Evolutionary conservation across 208 protist species (phyloP).

Genomic region (Crithidia sp.): DNA sequence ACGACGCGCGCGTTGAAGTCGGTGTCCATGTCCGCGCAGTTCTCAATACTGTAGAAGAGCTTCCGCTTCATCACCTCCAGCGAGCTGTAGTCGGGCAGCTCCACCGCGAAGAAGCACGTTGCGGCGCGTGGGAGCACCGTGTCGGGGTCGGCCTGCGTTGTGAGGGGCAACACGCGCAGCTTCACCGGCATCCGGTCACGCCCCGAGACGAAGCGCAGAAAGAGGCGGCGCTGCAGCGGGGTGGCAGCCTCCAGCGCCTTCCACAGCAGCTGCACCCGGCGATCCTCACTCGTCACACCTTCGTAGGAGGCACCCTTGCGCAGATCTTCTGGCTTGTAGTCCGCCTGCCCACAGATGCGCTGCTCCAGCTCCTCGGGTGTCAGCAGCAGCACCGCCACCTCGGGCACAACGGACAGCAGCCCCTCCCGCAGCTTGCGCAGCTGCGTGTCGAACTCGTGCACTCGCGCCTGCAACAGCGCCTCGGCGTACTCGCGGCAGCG

Average conservation of each 20-base stretch:
- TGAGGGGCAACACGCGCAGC: slow-evolving; percentile 80
- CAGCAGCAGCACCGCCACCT: slow-evolving; percentile 80
- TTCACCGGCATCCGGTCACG: slow-evolving; percentile 89
- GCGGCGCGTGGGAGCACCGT: slow-evolving; percentile 88
- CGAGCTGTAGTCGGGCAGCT: slow-evolving; percentile 94
- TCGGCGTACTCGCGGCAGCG: slow-evolving; percentile 81
- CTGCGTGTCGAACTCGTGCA: slow-evolving; percentile 85
- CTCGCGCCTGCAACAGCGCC: slow-evolving; percentile 62
- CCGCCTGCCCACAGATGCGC: slow-evolving; percentile 89
- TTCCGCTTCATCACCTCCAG: slow-evolving; percentile 93
- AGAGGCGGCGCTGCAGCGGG: slow-evolving; percentile 81
- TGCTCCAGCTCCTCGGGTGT: slow-evolving; percentile 89
- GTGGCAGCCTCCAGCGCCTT: slow-evolving; percentile 86
- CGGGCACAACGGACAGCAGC: slow-evolving; percentile 87
- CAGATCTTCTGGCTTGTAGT: slow-evolving; percentile 89
- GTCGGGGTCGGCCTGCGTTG: slow-evolving; percentile 81
- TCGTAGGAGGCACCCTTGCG: slow-evolving; percentile 85
- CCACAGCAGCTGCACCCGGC: slow-evolving; percentile 92
- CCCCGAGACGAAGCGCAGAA: slow-evolving; percentile 92
- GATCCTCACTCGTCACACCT: slow-evolving; percentile 77
- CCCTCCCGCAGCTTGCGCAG: slow-evolving; percentile 86
- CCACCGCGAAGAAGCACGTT: slow-evolving; percentile 97
- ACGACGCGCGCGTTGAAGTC: slow-evolving; percentile 88
- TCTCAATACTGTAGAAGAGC: slow-evolving; percentile 95
- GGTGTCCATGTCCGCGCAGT: slow-evolving; percentile 95